Conservation (phyloP, 2,329 filamentous ascomycete species). For the Hawksworthiomyces lignivorus region DNA sequence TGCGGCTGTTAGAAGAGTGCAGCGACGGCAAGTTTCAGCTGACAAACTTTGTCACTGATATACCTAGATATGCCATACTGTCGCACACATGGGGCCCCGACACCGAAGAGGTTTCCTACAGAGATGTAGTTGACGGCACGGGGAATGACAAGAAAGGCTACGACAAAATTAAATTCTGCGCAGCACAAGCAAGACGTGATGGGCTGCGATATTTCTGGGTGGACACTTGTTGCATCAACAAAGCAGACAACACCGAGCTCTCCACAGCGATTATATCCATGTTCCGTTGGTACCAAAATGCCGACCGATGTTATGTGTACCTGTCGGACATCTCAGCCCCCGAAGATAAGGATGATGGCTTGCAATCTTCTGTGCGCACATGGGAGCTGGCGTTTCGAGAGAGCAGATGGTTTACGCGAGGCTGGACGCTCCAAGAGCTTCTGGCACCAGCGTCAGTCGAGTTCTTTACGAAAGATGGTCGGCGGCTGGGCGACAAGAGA, state of each 20-base stretch:
- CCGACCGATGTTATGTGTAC: constrained; percentile 8
- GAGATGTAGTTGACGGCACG: constrained; percentile 9
- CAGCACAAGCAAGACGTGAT: neutral
- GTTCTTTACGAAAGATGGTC: constrained; percentile 20
- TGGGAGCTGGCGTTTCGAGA: neutral
- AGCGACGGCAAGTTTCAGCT: too few species aligned
- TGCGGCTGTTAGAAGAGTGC: too few species aligned
- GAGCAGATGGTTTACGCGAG: constrained; percentile 11
- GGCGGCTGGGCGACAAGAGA: constrained; percentile 19
- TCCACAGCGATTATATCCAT: constrained; percentile 11
- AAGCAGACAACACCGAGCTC: constrained; percentile 5
- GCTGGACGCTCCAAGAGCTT: constrained; percentile 18
- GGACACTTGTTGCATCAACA: constrained; percentile 15
- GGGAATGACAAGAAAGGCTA: constrained; percentile 4
- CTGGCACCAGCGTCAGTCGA: constrained; percentile 19
- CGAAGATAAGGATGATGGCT: too few species aligned
- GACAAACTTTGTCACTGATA: too few species aligned
- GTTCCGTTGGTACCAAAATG: constrained; percentile 10
- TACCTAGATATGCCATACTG: constrained; percentile 16
- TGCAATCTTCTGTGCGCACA: neutral
- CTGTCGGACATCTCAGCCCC: constrained; percentile 7
- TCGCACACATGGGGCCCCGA: constrained; percentile 20
- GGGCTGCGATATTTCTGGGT: constrained; percentile 9
- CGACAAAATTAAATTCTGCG: constrained; percentile 9
- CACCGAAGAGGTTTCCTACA: constrained; percentile 11